These are phyloP conservation scores for Fusarium dlaminii DNA, from an alignment of 2,329 filamentous ascomycete species.

Conservation along the genomic window DNA sequence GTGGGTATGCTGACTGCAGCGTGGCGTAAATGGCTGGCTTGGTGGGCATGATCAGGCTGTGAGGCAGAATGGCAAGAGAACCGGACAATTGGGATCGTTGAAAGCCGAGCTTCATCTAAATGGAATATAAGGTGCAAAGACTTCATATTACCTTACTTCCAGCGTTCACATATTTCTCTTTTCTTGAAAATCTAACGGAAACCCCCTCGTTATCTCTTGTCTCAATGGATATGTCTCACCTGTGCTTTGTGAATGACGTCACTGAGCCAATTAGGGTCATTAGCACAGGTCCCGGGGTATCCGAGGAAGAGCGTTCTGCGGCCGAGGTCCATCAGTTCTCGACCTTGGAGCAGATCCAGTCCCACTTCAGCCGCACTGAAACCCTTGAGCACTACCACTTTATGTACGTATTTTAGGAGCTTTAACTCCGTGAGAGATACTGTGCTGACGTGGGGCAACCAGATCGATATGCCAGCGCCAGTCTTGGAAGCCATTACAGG, in stretches of 20 bases:
- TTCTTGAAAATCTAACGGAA: no score
- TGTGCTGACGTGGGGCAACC: neutral
- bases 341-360: neutral
- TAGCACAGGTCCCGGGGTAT: neutral
- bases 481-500: neutral
- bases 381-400: neutral
- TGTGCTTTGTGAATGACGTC: neutral
- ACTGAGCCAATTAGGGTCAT: neutral
- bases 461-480: neutral
- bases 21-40: neutral
- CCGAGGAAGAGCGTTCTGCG: neutral
- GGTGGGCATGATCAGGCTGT: neutral
- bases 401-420: neutral
- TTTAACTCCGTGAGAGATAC: neutral
- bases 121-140: neutral
- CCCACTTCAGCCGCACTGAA: neutral
- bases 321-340: neutral
- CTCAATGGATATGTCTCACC: neutral
- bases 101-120: neutral
- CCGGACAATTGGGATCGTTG: neutral
- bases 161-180: neutral
- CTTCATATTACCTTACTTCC: neutral
- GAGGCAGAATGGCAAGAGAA: neutral
- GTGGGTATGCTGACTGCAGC: neutral
- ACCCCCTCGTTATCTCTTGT: neutral